Evolutionary conservation across 257 asterid genomes (phyloP).

Genomic region (Orobanche coerulescens): DNA sequence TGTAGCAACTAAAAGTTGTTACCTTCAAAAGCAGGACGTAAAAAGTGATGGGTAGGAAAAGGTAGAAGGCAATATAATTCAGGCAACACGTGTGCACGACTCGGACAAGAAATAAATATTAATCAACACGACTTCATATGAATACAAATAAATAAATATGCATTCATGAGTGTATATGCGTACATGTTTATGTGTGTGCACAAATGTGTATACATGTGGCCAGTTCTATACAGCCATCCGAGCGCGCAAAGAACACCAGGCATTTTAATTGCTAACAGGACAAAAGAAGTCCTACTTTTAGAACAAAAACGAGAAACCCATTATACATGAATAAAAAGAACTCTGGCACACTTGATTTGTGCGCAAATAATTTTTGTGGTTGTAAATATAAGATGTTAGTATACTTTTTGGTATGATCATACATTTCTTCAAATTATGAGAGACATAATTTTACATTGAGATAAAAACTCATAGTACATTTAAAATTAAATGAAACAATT

Average conservation of each 20-base stretch:
- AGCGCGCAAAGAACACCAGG: not conserved
- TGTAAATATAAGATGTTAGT: not conserved
- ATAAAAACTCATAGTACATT: not conserved
- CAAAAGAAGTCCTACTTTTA: not conserved
- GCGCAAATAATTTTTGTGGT: not conserved
- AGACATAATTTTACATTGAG: not conserved
- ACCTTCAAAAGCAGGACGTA: not conserved
- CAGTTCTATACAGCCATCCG: not conserved
- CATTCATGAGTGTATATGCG: not conserved
- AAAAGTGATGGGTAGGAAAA: slow-evolving; percentile 9
- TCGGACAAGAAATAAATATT: not conserved
- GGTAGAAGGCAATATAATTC: not conserved
- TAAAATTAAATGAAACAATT: not conserved
- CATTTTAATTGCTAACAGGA: not conserved
- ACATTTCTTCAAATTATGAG: not conserved
- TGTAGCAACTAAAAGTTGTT: slow-evolving; percentile 12
- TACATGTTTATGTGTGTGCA: not conserved
- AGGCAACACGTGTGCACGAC: not conserved
- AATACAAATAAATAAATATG: not conserved
- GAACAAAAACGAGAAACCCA: not conserved
- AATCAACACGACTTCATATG: not conserved
- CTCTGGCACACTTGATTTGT: not conserved
- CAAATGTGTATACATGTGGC: not conserved
- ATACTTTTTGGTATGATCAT: not conserved
- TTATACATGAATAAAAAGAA: slow-evolving; percentile 3